Base-by-base conservation (phyloP, 176 grass and related monocot species). In the Alopecurus myosuroides region DNA sequence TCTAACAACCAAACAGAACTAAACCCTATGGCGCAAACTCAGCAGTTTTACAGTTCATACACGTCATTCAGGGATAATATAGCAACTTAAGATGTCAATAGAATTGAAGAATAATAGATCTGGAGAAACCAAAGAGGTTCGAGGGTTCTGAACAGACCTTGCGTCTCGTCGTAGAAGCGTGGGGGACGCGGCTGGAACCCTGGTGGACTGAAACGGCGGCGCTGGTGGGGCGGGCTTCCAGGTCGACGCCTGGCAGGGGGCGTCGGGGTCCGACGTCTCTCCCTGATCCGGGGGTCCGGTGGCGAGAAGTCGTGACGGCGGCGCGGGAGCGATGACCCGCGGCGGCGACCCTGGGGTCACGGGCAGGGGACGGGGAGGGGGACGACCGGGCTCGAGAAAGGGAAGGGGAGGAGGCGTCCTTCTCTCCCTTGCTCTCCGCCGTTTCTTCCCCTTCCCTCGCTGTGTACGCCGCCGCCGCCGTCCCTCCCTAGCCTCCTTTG, bases 141-240 rank as follows among this genome's bases (percentile, higher is more conserved):
- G 45, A 85, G 70, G 48, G n/a, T 84, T 90, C 86, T 26, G 51
- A 77, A 75, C 80, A 84, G 58, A 95, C 93, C 93, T 95, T 70
- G 81, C 19, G 51, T 76, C 36, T 77, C 76, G 19, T 86, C 61
- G 52, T 85, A 70, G 85, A 79, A 90, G 28, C 93, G 87, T 9
- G 41, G 60, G 72, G 84, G 77, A 22, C 89, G 89, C 19, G 87
- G 78, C 50, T 85, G 89, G 72, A 89, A 94, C 9, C 74, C 77
- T 7, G 85, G 71, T 2, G 87, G 85, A 1, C 66, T 86, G 36
- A 77, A 88, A 61, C 92, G 89, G 67, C 89, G 87, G 40, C 87
- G 93, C 75, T 66, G 87, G 3, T 82, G 79, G 18, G 48, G 88
- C 9, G 90, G 88, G 13, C 85, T 84, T 7, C 36, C 85, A 53